Base-by-base conservation (phyloP, 2,329 filamentous ascomycete species). In the Sphaerulina musiva region DNA sequence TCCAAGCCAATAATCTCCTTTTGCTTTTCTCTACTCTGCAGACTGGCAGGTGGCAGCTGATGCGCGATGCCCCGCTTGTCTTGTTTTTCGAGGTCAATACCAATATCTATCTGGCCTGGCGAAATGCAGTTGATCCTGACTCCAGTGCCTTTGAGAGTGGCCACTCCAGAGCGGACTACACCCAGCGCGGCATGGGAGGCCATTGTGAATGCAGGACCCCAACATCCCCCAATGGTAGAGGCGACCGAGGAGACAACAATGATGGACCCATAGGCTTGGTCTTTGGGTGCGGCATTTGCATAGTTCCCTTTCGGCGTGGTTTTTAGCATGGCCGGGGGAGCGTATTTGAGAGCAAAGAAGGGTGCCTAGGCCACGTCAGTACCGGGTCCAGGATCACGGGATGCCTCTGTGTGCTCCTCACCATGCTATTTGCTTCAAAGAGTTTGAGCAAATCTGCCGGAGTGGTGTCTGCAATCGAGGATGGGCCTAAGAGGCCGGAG, bases 341-440 rank as follows among this genome's bases (percentile, higher is more conserved):
- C 80, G 62, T 84, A 83, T 65, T 84, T 84, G 57, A 84, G 72
- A 1, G 81, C 81, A 61, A 82, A 83, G 72, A 85, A 84, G 2
- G 82, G 80, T 20, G 54, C 6, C 48, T 51, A 80, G 79, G 40
- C 10, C 34, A 10, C 26, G 40, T 34, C 20, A n/a, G n/a, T 29
- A 8, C 26, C 4, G 3, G 23, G 6, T 29, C 26, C 26, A 29
- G 26, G 26, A 7, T 29, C 26, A 6, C 26, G 26, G 26, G 26
- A 29, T 29, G 26, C 17, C 1, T 14, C 9, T 1, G 14, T 4
- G 8, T 42, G n/a, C 12, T 17, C 23, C 12, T 40, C 39, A 46
- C 48, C 68, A 84, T 76, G 39, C 75, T 75, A 62, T 84, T 82
- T 2, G 79, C 78, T 62, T 83, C 80, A 65, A 84, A 83, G 57